Percentiles rank a stretch among this genome's conserved stretches.
These are phyloP conservation scores for Mucor racemosus DNA, from an alignment of 371 early-diverging fungal species.

Conservation along the genomic window DNA sequence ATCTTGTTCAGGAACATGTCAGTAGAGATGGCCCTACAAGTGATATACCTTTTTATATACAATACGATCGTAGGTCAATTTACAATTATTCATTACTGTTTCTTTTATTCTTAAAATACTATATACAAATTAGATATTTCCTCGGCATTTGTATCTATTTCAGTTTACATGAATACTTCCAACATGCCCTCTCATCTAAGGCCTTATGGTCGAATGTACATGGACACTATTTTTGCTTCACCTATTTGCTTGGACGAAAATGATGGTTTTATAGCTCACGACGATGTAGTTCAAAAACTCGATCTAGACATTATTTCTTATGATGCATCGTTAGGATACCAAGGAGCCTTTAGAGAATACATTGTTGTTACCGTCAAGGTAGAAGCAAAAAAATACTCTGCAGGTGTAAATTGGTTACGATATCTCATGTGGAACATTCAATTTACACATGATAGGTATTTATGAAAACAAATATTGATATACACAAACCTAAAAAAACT, in stretches of 20 bases:
- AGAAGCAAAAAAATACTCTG: slow-evolving; percentile 49
- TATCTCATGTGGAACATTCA: slow-evolving; percentile 54
- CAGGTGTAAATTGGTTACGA: slow-evolving; percentile 53
- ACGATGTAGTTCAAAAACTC: slow-evolving; percentile 51
- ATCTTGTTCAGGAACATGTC: slow-evolving; percentile 49
- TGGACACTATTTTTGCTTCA: slow-evolving; percentile 53
- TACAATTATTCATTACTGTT: background rate
- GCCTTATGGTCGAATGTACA: slow-evolving; percentile 55
- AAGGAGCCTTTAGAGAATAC: slow-evolving; percentile 45
- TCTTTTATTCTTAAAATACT: background rate
- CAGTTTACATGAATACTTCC: slow-evolving; percentile 51
- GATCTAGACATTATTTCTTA: slow-evolving; percentile 56
- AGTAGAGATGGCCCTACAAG: slow-evolving; percentile 32
- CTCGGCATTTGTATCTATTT: slow-evolving; percentile 53
- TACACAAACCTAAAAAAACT: background rate
- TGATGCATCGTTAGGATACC: slow-evolving; percentile 41
- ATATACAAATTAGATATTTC: slow-evolving; percentile 42
- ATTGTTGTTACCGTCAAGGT: slow-evolving; percentile 50
- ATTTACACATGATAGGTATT: slow-evolving; percentile 49
- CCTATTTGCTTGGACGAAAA: slow-evolving; percentile 11
- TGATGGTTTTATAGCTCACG: slow-evolving; percentile 16
- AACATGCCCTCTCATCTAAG: slow-evolving; percentile 46
- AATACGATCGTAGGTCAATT: slow-evolving; percentile 53
- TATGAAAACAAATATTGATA: background rate
- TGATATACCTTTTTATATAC: slow-evolving; percentile 52